Evolutionary conservation across 2,329 filamentous ascomycete species (phyloP).

Genomic region (Ilyonectria sp.): DNA sequence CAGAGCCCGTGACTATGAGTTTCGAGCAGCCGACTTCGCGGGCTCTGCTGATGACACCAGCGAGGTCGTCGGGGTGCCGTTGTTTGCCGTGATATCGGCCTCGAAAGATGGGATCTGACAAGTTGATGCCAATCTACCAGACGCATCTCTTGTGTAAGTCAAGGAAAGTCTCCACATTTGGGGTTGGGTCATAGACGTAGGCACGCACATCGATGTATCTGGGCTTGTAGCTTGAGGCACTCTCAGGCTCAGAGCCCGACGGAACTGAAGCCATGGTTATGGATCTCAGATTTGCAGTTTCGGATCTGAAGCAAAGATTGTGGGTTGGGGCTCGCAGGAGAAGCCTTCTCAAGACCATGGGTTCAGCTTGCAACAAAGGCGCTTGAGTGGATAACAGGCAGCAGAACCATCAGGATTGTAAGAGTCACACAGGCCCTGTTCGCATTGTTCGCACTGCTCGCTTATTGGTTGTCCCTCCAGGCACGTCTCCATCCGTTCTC

Average conservation of each 20-base stretch:
- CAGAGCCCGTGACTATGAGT: constrained; percentile 94
- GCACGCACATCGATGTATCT: constrained; percentile 74
- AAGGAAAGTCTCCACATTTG: constrained; percentile 20
- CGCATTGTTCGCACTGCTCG: not conserved
- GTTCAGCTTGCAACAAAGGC: constrained; percentile 14
- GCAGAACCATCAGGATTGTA: constrained; percentile 14
- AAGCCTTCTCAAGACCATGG: constrained; percentile 44
- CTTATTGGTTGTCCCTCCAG: constrained; percentile 40
- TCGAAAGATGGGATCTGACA: constrained; percentile 91
- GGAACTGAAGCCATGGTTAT: constrained; percentile 49
- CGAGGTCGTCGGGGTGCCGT: constrained; percentile 80
- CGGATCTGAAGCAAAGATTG: constrained; percentile 17
- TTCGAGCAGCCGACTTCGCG: constrained; percentile 85
- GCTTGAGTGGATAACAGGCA: constrained; percentile 26
- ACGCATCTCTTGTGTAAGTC: constrained; percentile 38
- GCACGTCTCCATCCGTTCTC: constrained; percentile 32
- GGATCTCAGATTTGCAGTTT: constrained; percentile 19
- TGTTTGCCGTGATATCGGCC: constrained; percentile 88
- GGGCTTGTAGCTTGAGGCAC: constrained; percentile 54
- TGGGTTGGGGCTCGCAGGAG: constrained; percentile 27
- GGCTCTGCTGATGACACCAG: constrained; percentile 84
- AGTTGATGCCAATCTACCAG: constrained; percentile 88
- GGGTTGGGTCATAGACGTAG: constrained; percentile 25
- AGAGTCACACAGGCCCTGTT: constrained; percentile 20
- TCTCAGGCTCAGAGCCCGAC: constrained; percentile 32